Evolutionary conservation across 108 stramenopile genomes (phyloP).

Genomic region (Fragilaria crotonensis): DNA sequence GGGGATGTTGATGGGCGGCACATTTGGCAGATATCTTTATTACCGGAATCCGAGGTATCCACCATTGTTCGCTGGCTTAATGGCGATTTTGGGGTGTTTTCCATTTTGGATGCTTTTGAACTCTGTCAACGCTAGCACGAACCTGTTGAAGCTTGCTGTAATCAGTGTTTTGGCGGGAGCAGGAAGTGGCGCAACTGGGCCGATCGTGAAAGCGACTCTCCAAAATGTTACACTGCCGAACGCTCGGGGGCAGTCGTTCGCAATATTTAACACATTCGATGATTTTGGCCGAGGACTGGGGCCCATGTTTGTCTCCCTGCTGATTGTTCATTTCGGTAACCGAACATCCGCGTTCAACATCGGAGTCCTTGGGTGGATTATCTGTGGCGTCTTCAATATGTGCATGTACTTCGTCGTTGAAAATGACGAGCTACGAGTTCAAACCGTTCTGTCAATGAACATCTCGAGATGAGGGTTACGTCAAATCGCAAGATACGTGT

Average conservation of each 20-base stretch:
- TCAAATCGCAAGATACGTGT: no score
- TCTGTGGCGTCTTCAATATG: conserved; percentile 67
- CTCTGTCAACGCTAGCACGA: conserved; percentile 13
- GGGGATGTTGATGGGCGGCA: conserved; percentile 68
- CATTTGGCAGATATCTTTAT: conserved; percentile 52
- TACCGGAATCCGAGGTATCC: conserved; percentile 49
- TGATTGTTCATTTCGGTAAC: conserved; percentile 54
- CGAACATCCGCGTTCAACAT: conserved; percentile 64
- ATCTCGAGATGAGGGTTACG: no score
- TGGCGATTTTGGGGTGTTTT: conserved; percentile 51
- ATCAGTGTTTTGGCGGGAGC: conserved; percentile 46
- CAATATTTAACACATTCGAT: conserved; percentile 70
- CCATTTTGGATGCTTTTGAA: conserved; percentile 64
- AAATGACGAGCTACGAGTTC: conserved; percentile 65
- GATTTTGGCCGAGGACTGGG: conserved; percentile 86
- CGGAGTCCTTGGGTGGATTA: conserved; percentile 60
- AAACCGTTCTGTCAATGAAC: no score
- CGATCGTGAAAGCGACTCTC: conserved; percentile 69
- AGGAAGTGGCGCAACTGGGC: conserved; percentile 57
- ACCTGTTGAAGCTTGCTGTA: conserved; percentile 15
- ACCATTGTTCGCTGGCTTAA: conserved; percentile 45
- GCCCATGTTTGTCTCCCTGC: conserved; percentile 63
- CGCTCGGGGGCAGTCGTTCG: conserved; percentile 70
- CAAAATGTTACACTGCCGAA: conserved; percentile 78
- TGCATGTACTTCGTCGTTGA: conserved; percentile 57